Percentiles rank a stretch among this genome's conserved stretches.
phyloP scores from a whole-genome alignment of 805 yeast species.

The Metschnikowia reukaufii region DNA sequence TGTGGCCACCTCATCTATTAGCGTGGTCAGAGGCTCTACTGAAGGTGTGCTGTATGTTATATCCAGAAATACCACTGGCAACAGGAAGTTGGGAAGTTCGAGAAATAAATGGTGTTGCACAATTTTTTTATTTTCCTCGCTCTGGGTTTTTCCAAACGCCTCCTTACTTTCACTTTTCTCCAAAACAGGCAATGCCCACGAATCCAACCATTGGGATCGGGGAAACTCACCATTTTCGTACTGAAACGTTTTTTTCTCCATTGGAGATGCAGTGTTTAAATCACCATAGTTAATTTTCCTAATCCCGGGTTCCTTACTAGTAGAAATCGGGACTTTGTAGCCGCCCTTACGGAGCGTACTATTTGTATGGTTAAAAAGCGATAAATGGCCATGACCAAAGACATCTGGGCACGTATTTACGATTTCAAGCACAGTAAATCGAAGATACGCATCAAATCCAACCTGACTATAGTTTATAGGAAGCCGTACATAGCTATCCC shows the following conservation, averaged over 20 bases:
- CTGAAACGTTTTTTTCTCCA: constrained; percentile 55
- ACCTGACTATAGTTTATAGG: constrained; percentile 73
- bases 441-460: constrained; percentile 59
- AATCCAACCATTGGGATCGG: constrained; percentile 72
- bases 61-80: constrained; percentile 72
- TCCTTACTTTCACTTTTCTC: constrained; percentile 27
- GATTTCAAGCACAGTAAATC: constrained; percentile 67
- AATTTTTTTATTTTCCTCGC: neutral
- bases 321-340: constrained; percentile 44
- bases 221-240: constrained; percentile 69
- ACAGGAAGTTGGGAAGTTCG: constrained; percentile 61
- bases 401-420: constrained; percentile 50
- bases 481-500: constrained; percentile 73
- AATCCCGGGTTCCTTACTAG: neutral
- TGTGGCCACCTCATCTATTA: constrained; percentile 9
- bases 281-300: constrained; percentile 23
- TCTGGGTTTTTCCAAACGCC: neutral
- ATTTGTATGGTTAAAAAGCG: constrained; percentile 53
- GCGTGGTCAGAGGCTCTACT: constrained; percentile 10
- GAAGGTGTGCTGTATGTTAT: constrained; percentile 34
- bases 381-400: constrained; percentile 62
- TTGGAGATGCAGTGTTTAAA: constrained; percentile 25
- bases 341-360: constrained; percentile 70
- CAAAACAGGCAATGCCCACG: constrained; percentile 56
- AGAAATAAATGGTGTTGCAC: constrained; percentile 30